Conservation (phyloP, 768 basidiomycete species). For the Pisolithus marmoratus region DNA sequence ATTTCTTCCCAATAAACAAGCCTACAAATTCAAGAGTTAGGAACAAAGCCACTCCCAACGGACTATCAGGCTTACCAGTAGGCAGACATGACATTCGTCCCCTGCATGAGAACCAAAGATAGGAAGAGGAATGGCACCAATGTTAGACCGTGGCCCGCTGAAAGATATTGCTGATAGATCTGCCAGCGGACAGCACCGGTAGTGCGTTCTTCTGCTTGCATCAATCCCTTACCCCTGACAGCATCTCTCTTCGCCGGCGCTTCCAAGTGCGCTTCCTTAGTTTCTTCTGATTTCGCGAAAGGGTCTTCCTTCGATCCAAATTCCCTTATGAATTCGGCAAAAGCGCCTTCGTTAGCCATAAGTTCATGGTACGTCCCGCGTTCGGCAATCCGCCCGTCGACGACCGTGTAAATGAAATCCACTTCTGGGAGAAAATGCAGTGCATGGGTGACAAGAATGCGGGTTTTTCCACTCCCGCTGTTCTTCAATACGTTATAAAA, state of each 20-base stretch:
- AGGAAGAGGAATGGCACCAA: conserved; percentile 62
- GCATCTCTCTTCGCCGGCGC: conserved; percentile 30
- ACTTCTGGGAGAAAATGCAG: conserved; percentile 85
- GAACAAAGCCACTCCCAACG: not conserved
- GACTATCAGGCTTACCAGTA: conserved; percentile 51
- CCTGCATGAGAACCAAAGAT: conserved; percentile 63
- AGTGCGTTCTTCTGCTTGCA: conserved; percentile 83
- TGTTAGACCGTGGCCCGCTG: conserved; percentile 60
- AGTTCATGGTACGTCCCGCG: conserved; percentile 75
- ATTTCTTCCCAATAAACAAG: conserved; percentile 64
- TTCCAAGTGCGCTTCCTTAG: conserved; percentile 24
- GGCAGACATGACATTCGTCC: conserved; percentile 60
- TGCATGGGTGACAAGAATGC: conserved; percentile 88
- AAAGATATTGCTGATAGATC: conserved; percentile 49
- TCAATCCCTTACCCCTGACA: conserved; percentile 48
- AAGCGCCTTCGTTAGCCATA: conserved; percentile 56
- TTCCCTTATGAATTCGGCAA: conserved; percentile 68
- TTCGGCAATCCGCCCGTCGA: conserved; percentile 74
- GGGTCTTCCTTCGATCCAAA: conserved; percentile 65
- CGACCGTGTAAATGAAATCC: conserved; percentile 79
- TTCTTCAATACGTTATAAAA: conserved; percentile 79
- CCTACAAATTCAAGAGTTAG: conserved; percentile 31
- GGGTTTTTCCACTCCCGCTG: conserved; percentile 61
- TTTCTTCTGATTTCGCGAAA: conserved; percentile 35
- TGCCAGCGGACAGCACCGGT: conserved; percentile 46